A percentile compares a stretch with the other conserved stretches of the same genome.
Evolutionary conservation across 345 rosid genomes (phyloP).

Genomic region (Arabis hirsuta): DNA sequence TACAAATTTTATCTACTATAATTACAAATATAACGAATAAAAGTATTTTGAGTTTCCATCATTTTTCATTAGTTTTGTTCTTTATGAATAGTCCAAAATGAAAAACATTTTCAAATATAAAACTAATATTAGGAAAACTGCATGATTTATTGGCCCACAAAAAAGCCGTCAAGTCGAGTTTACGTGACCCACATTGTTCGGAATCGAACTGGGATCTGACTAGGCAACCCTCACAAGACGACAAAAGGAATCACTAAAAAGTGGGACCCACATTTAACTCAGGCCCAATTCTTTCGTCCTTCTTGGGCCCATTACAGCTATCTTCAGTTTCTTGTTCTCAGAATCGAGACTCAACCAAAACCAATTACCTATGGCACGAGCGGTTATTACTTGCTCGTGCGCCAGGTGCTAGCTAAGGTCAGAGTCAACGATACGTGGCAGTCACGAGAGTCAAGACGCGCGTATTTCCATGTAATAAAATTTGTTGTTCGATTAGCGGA

Average conservation of each 20-base stretch:
- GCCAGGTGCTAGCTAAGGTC: conserved; percentile 14
- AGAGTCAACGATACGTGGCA: conserved; percentile 38
- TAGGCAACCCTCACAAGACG: conserved; percentile 32
- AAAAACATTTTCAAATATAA: not conserved
- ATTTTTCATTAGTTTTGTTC: no score
- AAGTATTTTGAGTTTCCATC: no score
- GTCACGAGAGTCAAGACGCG: not conserved
- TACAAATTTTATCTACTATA: no score
- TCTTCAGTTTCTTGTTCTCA: not conserved
- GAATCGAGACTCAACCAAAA: not conserved
- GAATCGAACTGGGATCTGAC: conserved; percentile 40
- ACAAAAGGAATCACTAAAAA: conserved; percentile 25
- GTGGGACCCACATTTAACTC: not conserved
- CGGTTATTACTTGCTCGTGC: not conserved
- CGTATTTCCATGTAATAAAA: not conserved
- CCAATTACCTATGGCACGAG: conserved; percentile 40
- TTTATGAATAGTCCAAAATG: no score
- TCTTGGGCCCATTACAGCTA: conserved; percentile 32
- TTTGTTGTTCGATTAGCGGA: not conserved
- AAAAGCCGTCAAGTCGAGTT: conserved; percentile 25
- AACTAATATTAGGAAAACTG: conserved; percentile 31
- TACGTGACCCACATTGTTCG: conserved; percentile 20
- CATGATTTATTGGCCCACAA: conserved; percentile 18
- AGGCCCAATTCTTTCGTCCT: conserved; percentile 25
- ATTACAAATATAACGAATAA: no score